Percentiles rank a stretch among this genome's conserved stretches.
phyloP scores from a whole-genome alignment of 352 stramenopile species.

The Synura sp. region DNA sequence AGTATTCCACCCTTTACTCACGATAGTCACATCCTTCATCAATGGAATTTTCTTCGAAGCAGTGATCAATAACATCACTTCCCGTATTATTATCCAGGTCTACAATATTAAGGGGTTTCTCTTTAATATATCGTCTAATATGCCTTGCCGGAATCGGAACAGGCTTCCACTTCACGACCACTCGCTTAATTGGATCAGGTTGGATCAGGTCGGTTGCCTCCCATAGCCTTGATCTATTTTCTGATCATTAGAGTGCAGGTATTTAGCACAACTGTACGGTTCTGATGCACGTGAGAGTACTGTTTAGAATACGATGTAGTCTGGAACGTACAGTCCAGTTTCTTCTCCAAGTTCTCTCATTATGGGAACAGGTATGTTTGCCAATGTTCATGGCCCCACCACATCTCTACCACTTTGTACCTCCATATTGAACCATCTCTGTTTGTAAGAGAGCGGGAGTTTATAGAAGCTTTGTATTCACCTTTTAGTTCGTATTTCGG shows the following conservation, averaged over 20 bases:
- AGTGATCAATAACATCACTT: slow-evolving; percentile 30
- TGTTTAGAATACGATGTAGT: too few species aligned
- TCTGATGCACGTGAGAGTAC: too few species aligned
- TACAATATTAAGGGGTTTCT: neutral
- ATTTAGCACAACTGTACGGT: too few species aligned
- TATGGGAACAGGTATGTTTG: too few species aligned
- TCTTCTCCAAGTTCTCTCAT: too few species aligned
- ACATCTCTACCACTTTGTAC: too few species aligned
- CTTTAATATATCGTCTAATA: slow-evolving; percentile 25
- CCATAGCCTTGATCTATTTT: neutral
- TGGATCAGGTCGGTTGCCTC: too few species aligned
- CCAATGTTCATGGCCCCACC: too few species aligned
- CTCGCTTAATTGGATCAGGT: neutral
- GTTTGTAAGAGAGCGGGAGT: too few species aligned
- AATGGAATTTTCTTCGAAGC: slow-evolving; percentile 23
- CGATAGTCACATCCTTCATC: slow-evolving; percentile 24
- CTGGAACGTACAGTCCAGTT: too few species aligned
- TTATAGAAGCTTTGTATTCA: neutral
- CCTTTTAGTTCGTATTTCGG: neutral
- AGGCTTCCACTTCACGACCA: slow-evolving; percentile 24
- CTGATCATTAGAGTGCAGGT: neutral
- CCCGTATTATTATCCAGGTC: neutral
- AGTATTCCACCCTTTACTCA: slow-evolving; percentile 24
- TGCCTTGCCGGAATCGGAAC: slow-evolving; percentile 23
- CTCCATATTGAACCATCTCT: too few species aligned